Conservation (phyloP, 1,284 basidiomycete species). For the Microbotryomycetes sp. region DNA sequence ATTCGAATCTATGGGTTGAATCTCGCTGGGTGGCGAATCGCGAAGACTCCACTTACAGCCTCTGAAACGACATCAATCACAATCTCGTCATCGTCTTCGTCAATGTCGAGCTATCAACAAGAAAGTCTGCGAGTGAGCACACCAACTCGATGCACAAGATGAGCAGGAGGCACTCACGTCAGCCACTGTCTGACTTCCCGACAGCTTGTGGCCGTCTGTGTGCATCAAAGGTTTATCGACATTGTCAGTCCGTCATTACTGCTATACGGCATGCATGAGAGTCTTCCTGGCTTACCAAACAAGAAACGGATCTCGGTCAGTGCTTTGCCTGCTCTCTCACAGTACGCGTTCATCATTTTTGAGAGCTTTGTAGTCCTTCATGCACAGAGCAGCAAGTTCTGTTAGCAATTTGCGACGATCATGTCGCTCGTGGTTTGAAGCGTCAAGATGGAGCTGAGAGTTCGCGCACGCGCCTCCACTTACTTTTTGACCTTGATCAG, state of each 20-base stretch:
- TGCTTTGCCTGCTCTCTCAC: constrained; percentile 31
- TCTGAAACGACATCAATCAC: constrained; percentile 29
- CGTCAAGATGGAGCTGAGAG: not conserved
- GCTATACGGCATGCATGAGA: not conserved
- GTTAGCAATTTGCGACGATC: no score
- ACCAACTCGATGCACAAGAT: no score
- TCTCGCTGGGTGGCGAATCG: no score
- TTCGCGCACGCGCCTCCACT: not conserved
- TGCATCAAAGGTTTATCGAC: not conserved
- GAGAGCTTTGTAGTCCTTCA: constrained; percentile 33
- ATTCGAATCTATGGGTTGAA: no score
- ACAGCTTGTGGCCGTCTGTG: constrained; percentile 23
- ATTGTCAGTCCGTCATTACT: not conserved
- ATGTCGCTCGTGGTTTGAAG: no score
- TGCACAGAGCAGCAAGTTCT: not conserved
- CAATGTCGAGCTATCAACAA: constrained; percentile 26
- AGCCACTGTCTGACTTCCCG: constrained; percentile 8
- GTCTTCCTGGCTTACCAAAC: constrained; percentile 17
- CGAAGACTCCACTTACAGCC: constrained; percentile 25
- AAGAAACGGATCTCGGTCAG: constrained; percentile 30
- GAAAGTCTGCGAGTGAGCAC: no score
- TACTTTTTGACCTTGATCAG: constrained; percentile 35
- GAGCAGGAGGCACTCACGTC: constrained; percentile 8
- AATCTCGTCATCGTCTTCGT: constrained; percentile 31
- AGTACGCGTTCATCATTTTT: constrained; percentile 36